Percentiles rank a stretch among this genome's conserved stretches.
phyloP scores from a whole-genome alignment of 2,329 filamentous ascomycete species.

The Hymenoscyphus infarciens region DNA sequence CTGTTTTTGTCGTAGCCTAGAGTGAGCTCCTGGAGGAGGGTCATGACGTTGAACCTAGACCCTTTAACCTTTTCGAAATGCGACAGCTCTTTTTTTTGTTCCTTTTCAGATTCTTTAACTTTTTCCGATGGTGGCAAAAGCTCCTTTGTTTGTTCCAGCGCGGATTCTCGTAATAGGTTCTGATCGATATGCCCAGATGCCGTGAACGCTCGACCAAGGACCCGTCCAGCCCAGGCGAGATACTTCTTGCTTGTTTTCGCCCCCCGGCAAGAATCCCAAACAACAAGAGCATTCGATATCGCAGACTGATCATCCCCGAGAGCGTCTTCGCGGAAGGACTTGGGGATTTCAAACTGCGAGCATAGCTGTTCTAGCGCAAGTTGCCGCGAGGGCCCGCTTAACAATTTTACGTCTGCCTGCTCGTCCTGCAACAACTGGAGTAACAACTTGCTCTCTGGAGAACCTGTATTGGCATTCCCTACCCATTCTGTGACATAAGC shows the following conservation, averaged over 20 bases:
- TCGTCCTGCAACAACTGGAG: conserved; percentile 76
- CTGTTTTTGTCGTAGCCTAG: conserved; percentile 52
- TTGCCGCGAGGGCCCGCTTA: conserved; percentile 67
- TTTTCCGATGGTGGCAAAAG: conserved; percentile 26
- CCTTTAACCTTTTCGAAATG: conserved; percentile 36
- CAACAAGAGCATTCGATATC: conserved; percentile 55
- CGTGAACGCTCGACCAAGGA: conserved; percentile 79
- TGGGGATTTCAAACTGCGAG: conserved; percentile 64
- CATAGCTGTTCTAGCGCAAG: conserved; percentile 72
- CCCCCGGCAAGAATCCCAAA: conserved; percentile 75
- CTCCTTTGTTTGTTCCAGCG: conserved; percentile 45
- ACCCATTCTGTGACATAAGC: conserved; percentile 64
- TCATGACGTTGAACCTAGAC: conserved; percentile 52
- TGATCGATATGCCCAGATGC: conserved; percentile 65
- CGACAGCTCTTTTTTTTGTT: conserved; percentile 40
- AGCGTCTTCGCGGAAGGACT: conserved; percentile 59
- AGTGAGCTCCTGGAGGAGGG: conserved; percentile 58
- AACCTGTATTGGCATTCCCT: conserved; percentile 66
- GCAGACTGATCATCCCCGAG: conserved; percentile 65
- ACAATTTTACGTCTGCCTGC: conserved; percentile 54
- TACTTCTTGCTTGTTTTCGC: conserved; percentile 64
- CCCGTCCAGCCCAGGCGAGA: conserved; percentile 78
- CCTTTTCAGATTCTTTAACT: conserved; percentile 46
- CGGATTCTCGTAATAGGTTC: conserved; percentile 58
- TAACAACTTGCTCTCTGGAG: conserved; percentile 75